A percentile compares a stretch with the other conserved stretches of the same genome.
Conservation (phyloP, 1,284 basidiomycete species). For the Stereum hirsutum region DNA sequence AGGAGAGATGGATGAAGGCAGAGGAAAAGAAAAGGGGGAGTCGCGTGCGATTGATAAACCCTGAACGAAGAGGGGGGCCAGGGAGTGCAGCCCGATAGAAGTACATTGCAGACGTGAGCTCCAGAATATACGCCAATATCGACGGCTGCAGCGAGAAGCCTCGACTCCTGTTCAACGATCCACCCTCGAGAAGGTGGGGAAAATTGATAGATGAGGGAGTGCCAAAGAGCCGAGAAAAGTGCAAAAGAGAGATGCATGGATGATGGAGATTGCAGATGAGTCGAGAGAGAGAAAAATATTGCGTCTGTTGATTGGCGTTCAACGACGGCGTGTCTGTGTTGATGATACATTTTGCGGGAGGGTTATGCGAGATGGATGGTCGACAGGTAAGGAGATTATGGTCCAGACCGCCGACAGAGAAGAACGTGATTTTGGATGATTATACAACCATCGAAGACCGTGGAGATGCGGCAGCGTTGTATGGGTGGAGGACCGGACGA, state of each 20-base stretch:
- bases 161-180: constrained; percentile 7
- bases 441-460: constrained; percentile 55
- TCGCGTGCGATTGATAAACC: constrained; percentile 12
- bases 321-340: constrained; percentile 58
- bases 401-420: not conserved
- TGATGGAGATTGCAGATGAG: constrained; percentile 56
- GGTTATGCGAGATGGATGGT: constrained; percentile 13
- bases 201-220: constrained; percentile 22
- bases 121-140: constrained; percentile 11
- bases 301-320: constrained; percentile 48
- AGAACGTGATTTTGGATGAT: constrained; percentile 12
- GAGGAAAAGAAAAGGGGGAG: constrained; percentile 10
- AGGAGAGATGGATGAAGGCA: not conserved
- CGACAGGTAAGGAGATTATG: constrained; percentile 1
- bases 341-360: constrained; percentile 70
- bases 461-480: constrained; percentile 40
- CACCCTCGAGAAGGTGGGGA: constrained; percentile 42
- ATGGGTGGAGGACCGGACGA: constrained; percentile 62
- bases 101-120: constrained; percentile 13
- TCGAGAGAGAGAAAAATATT: constrained; percentile 45
- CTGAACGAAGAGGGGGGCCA: constrained; percentile 8
- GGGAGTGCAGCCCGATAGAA: constrained; percentile 11
- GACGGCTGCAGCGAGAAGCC: constrained; percentile 9
- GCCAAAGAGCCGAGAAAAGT: too few relatives aligned
- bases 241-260: constrained; percentile 69